Conservation (phyloP, 495 filamentous ascomycete genomes). For the Aspergillus haitiensis region DNA sequence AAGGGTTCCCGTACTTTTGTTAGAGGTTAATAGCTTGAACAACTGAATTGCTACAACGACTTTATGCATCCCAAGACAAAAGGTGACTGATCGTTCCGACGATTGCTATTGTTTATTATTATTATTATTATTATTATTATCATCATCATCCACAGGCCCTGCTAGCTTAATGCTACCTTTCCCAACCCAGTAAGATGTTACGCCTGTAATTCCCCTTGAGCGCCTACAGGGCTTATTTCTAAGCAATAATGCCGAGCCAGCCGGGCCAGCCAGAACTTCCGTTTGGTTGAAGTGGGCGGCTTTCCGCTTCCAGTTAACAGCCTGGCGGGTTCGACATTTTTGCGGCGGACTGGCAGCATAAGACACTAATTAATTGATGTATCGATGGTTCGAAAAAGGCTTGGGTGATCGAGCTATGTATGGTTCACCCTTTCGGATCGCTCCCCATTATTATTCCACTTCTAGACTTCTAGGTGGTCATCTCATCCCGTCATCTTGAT, state of each 20-base stretch:
- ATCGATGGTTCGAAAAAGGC: slow-evolving; percentile 16
- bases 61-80: too few relatives aligned
- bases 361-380: not conserved
- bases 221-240: not conserved
- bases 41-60: too few relatives aligned
- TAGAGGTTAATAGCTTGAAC: too few relatives aligned
- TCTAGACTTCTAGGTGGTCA: not conserved
- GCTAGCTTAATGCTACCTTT: not conserved
- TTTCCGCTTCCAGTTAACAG: slow-evolving; percentile 23
- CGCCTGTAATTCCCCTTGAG: not conserved
- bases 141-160: too few relatives aligned
- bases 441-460: not conserved
- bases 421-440: slow-evolving; percentile 17
- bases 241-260: slow-evolving; percentile 18
- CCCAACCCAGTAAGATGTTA: slow-evolving; percentile 9
- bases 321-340: slow-evolving; percentile 8
- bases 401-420: slow-evolving; percentile 2
- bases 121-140: too few relatives aligned
- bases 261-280: slow-evolving; percentile 17
- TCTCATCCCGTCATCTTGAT: slow-evolving; percentile 5
- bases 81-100: too few relatives aligned
- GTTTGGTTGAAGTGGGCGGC: slow-evolving; percentile 10
- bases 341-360: slow-evolving; percentile 8
- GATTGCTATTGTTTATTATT: too few relatives aligned
- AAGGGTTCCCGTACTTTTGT: too few relatives aligned